These are phyloP conservation scores for Boletus hoseneyae DNA, from an alignment of 1,284 basidiomycete genomes.

Conservation along the genomic window DNA sequence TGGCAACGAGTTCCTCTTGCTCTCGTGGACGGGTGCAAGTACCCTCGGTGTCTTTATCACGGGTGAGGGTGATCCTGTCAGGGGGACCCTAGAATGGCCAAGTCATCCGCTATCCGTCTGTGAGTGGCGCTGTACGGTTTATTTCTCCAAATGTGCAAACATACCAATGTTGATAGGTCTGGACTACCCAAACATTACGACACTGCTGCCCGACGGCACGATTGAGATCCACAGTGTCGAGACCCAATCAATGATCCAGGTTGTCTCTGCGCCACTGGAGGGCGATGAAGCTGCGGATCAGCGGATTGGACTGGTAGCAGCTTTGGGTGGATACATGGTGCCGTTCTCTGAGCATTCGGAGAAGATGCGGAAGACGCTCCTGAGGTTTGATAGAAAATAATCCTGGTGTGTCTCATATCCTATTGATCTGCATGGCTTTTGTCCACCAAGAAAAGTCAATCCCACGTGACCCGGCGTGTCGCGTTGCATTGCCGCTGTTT, in stretches of 20 bases:
- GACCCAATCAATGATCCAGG: constrained; percentile 72
- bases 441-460: constrained; percentile 16
- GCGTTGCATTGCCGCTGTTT: constrained; percentile 25
- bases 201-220: constrained; percentile 74
- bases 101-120: constrained; percentile 75
- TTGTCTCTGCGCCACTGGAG: constrained; percentile 49
- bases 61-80: constrained; percentile 80
- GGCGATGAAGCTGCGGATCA: constrained; percentile 24
- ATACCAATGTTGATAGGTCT: constrained; percentile 48
- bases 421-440: constrained; percentile 1
- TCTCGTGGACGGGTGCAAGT: constrained; percentile 72
- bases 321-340: constrained; percentile 54
- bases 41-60: constrained; percentile 85
- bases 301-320: constrained; percentile 43
- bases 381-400: constrained; percentile 25
- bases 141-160: not conserved
- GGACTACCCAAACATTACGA: constrained; percentile 77
- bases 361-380: constrained; percentile 46
- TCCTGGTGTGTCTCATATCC: constrained; percentile 28
- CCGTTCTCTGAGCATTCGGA: constrained; percentile 57
- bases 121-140: constrained; percentile 39
- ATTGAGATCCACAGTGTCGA: constrained; percentile 81
- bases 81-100: constrained; percentile 85
- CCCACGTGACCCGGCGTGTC: constrained; percentile 26
- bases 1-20: constrained; percentile 74